Evolutionary conservation across 176 grass and related monocot species (phyloP), one percentile per base, ranked within the genome.

Genomic region (Tillandsia fasciculata): DNA sequence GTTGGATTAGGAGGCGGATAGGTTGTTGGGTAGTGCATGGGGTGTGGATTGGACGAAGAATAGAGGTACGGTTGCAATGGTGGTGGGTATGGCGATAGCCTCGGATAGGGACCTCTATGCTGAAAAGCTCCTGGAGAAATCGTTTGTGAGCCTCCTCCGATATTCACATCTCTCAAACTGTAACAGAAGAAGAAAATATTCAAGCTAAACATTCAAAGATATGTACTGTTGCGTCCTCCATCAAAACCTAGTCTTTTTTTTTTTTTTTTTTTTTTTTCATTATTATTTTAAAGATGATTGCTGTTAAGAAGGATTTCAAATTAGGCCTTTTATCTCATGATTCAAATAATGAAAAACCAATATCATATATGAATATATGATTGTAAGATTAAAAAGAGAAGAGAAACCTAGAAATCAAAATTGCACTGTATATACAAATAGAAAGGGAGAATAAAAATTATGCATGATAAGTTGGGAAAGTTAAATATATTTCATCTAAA

Each of bases 101-200:
- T 82, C 11, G 77, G 79, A 20, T 91, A 82, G 57, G 28, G 12
- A 8, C 73, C 76, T 52, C 80, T 69, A 49, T 80, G 85, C 13
- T 84, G 84, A 17, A 72, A 80, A 42, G 78, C 73, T 26, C 84
- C 80, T 1, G 86, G 17, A 56, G 87, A 27, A 42, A 82, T 63
- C 10, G 84, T 63, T 48, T 85, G 79, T 50, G 84, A 59, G 48
- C 83, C 67, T 47, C 79, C 82, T 47, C 79, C 82, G 50, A 85
- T 63, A 26, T 27, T 79, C 11, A 78, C 81, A 87, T 96, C 94
- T 79, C 84, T 90, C 71, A 90, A 80, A 64, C 94, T 93, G 80
- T 63, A 74, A 12, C 42, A 2, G 49, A 57, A 64, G 51, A 74
- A 73, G 15, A 26, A 20, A 59, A 69, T 24, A 24, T 24, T 51